Percentiles rank a stretch among this genome's conserved stretches.
Evolutionary conservation across 2,329 filamentous ascomycete genomes (phyloP).

Genomic region (Paecilomyces dactylethromorphus): DNA sequence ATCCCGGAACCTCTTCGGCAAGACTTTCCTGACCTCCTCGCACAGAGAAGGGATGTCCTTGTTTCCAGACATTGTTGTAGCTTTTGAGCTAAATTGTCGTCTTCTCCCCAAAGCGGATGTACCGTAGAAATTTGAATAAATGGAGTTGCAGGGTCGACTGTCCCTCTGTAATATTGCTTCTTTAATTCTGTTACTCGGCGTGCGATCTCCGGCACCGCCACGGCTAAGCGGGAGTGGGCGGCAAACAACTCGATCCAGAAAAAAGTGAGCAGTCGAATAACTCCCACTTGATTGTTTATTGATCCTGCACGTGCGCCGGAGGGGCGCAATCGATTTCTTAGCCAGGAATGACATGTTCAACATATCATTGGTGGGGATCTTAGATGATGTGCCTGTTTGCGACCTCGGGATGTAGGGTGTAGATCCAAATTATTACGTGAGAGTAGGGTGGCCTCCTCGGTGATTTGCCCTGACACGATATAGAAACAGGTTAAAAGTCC

Average conservation of each 20-base stretch:
- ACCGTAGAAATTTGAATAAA: neutral
- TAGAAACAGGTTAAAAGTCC: too few relatives aligned
- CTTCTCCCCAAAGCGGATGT: neutral
- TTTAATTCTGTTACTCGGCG: neutral
- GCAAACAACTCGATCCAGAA: neutral
- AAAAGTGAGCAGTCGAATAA: neutral
- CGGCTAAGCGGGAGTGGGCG: neutral
- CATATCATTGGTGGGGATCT: neutral
- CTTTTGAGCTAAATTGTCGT: slow-evolving; percentile 16
- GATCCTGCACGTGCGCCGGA: neutral
- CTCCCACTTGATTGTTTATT: neutral
- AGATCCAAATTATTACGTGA: neutral
- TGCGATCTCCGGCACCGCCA: neutral
- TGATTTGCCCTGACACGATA: too few relatives aligned
- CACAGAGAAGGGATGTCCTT: slow-evolving; percentile 26
- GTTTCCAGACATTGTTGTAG: neutral
- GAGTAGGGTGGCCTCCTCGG: neutral
- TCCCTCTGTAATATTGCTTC: neutral
- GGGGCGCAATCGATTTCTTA: neutral
- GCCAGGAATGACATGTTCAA: neutral
- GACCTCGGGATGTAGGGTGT: neutral
- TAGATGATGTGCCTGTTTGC: neutral
- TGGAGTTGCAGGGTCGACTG: neutral
- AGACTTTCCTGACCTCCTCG: slow-evolving; percentile 13
- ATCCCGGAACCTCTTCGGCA: slow-evolving; percentile 54